Evolutionary conservation across 192 early-diverging fungal genomes (phyloP).

Genomic region (Coemansia sp.): DNA sequence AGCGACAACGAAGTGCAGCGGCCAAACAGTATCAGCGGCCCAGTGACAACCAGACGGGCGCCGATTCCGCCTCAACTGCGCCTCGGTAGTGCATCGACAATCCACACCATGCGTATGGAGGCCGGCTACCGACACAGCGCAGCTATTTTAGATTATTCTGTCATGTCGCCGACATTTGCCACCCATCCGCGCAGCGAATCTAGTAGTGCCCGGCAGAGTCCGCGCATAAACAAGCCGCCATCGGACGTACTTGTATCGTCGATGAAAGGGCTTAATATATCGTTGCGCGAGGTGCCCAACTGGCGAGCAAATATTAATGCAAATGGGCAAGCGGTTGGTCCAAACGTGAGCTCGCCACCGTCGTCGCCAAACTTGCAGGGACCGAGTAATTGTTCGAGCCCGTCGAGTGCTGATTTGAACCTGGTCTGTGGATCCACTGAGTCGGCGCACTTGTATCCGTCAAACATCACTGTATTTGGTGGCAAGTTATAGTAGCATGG

Average conservation of each 20-base stretch:
- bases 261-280: background rate
- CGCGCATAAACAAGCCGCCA: background rate
- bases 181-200: background rate
- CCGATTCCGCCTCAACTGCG: conserved; percentile 4
- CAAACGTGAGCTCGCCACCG: conserved; percentile 38
- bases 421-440: background rate
- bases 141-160: background rate
- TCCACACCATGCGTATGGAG: background rate
- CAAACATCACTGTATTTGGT: background rate
- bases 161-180: conserved; percentile 8
- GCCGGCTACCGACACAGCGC: background rate
- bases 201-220: background rate
- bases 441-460: background rate
- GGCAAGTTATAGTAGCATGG: too few species aligned
- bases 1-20: background rate
- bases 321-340: conserved; percentile 25
- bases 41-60: background rate
- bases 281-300: background rate
- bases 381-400: conserved; percentile 16
- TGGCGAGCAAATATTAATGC: background rate
- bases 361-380: conserved; percentile 34
- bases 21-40: background rate
- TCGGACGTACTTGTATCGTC: background rate
- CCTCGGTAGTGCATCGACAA: background rate
- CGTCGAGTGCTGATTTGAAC: conserved; percentile 2